Evolutionary conservation across 2,329 filamentous ascomycete genomes (phyloP), one percentile per base, ranked within the genome.

Genomic region (Fusarium drepaniforme): DNA sequence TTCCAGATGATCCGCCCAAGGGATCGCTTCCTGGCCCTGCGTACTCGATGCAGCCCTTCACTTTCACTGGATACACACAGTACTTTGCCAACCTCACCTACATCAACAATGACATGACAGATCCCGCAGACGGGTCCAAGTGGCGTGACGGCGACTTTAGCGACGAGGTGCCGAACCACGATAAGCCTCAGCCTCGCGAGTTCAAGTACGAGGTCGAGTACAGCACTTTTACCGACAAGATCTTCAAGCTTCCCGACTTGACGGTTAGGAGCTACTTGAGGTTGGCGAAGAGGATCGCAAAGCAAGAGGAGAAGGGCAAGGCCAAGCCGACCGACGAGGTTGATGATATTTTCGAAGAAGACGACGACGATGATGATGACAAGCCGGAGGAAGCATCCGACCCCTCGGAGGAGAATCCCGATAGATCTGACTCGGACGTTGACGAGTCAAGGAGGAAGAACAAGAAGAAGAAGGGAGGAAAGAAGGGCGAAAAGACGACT

Each of bases 1-100:
- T 94, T 15, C 97, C 97, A 1, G 83, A 90, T 0, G 90, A 92
- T 1, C 97, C 97, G 3, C 90, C 94, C 0, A 91, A 93, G 77
- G 89, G 89, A 3, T 84, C 93, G 9, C 90, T 91, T 8, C 96
- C 96, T 0, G 97, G 97, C 0, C 97, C 97, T 1, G 97, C 94
- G 9, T 98, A 99, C 83, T 95, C 92, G 23, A 91, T 93, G 9
- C 97, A 99, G 81, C 87, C 94, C 0, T 86, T 98, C 42, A 94
- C 94, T 0, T 87, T 96, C 72, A 88, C 93, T 4, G 91, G 94
- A 7, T 98, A 95, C 82, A 95, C 91, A 5, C 97, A 99, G 79
- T 98, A 97, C 83, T 98, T 91, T 82, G 95, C 96, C 71, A 99
- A 99, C 82, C 85, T 99, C n/a, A 98, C 96, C 0, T 85, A 90